Evolutionary conservation across 345 rosid genomes (phyloP).

Genomic region (Camelina neglecta): DNA sequence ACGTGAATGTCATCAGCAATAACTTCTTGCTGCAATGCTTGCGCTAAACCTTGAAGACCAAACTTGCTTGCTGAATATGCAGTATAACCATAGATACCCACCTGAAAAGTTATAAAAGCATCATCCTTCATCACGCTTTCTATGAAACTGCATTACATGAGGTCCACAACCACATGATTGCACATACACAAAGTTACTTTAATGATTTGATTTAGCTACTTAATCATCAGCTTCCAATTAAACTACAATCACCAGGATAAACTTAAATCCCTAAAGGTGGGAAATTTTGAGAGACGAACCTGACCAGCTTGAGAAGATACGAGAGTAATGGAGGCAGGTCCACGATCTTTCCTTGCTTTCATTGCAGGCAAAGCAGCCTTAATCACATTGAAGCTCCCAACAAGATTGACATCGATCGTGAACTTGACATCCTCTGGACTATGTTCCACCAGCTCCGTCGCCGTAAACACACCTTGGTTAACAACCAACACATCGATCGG

Average conservation of each 20-base stretch:
- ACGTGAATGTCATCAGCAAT: slow-evolving; percentile 77
- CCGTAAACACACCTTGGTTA: slow-evolving; percentile 74
- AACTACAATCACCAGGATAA: not conserved
- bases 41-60: slow-evolving; percentile 86
- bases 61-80: slow-evolving; percentile 89
- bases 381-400: slow-evolving; percentile 81
- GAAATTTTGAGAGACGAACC: slow-evolving; percentile 48
- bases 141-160: not conserved
- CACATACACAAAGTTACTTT: not conserved
- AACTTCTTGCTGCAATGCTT: slow-evolving; percentile 92
- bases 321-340: slow-evolving; percentile 70
- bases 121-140: too few species aligned
- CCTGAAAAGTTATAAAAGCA: slow-evolving; percentile 48
- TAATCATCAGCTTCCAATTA: not conserved
- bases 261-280: not conserved
- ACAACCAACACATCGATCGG: slow-evolving; percentile 78
- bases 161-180: not conserved
- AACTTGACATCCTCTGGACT: slow-evolving; percentile 70
- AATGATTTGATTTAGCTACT: not conserved
- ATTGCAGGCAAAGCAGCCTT: slow-evolving; percentile 84
- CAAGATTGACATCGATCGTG: slow-evolving; percentile 79
- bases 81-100: slow-evolving; percentile 87
- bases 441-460: slow-evolving; percentile 67
- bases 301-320: slow-evolving; percentile 93
- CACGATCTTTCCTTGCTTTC: slow-evolving; percentile 57